These are phyloP conservation scores for Apophysomyces trapeziformis DNA, from an alignment of 371 early-diverging fungal genomes.

Conservation along the genomic window DNA sequence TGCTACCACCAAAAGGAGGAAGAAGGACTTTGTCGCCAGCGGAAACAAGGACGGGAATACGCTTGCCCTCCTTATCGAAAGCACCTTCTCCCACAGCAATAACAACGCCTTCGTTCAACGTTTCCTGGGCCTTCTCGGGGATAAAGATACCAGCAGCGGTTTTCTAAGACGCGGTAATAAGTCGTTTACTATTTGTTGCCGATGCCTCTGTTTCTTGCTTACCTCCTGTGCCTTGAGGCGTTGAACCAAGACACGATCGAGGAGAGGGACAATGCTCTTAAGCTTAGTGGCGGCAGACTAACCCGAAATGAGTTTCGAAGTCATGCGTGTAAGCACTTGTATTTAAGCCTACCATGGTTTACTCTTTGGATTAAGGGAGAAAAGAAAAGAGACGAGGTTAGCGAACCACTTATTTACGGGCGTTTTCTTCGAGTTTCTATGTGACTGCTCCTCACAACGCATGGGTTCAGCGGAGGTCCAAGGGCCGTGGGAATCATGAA, in stretches of 20 bases:
- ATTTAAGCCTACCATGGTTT: background rate
- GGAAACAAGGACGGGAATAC: slow-evolving; percentile 80
- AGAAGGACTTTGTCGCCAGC: slow-evolving; percentile 95
- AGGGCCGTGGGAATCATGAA: slow-evolving; percentile 2
- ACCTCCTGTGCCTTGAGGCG: slow-evolving; percentile 95
- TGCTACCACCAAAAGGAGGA: slow-evolving; percentile 92
- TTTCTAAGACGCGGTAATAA: slow-evolving; percentile 61
- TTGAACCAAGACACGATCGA: slow-evolving; percentile 97
- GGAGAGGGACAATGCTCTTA: slow-evolving; percentile 89
- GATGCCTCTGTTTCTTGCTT: slow-evolving; percentile 16
- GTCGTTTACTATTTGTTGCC: background rate
- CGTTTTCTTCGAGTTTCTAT: background rate
- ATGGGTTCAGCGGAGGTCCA: slow-evolving; percentile 2
- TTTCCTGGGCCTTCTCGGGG: slow-evolving; percentile 98
- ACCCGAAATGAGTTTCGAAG: background rate
- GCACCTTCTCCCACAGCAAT: slow-evolving; percentile 94
- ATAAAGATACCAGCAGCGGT: slow-evolving; percentile 96
- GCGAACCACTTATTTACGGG: background rate
- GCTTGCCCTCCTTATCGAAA: slow-evolving; percentile 84
- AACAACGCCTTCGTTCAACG: slow-evolving; percentile 91
- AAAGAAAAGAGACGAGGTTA: background rate
- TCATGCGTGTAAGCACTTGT: background rate
- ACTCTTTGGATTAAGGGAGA: background rate
- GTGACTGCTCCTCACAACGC: background rate
- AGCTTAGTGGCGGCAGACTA: slow-evolving; percentile 48